A percentile compares a stretch with the other conserved stretches of the same genome.
Evolutionary conservation across 805 yeast species (phyloP).

Genomic region (Wickerhamiella dianesei): DNA sequence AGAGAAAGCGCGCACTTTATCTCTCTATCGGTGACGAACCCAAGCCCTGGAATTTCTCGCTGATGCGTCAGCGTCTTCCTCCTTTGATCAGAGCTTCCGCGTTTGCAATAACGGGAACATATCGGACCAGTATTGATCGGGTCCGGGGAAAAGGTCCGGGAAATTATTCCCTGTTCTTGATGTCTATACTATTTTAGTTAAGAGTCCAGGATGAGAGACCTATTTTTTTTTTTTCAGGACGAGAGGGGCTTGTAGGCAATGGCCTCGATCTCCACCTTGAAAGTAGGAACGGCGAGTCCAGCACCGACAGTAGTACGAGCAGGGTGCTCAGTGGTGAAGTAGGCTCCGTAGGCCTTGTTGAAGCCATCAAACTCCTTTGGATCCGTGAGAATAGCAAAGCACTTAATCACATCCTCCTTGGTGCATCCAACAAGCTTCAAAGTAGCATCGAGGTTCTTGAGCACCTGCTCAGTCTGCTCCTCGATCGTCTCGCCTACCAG

Average conservation of each 20-base stretch:
- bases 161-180: too few species aligned
- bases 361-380: slow-evolving; percentile 11
- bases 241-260: slow-evolving; percentile 13
- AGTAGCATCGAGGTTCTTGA: slow-evolving; percentile 10
- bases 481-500: slow-evolving; percentile 11
- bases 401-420: slow-evolving; percentile 9
- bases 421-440: slow-evolving; percentile 11
- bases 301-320: slow-evolving; percentile 15
- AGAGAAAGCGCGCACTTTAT: too few species aligned
- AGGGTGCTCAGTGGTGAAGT: slow-evolving; percentile 12
- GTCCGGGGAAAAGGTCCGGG: too few species aligned
- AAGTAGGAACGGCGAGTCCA: slow-evolving; percentile 8
- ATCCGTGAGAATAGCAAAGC: slow-evolving; percentile 10
- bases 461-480: slow-evolving; percentile 10
- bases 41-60: too few species aligned
- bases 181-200: too few species aligned
- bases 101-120: too few species aligned
- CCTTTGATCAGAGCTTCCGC: too few species aligned
- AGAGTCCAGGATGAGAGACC: too few species aligned
- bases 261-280: slow-evolving; percentile 14
- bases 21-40: too few species aligned
- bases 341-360: slow-evolving; percentile 9
- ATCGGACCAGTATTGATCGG: too few species aligned
- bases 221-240: too few species aligned
- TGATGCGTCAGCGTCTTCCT: too few species aligned